Conservation (phyloP, 768 basidiomycete species). For the Gloeopeniophorella convolvens region DNA sequence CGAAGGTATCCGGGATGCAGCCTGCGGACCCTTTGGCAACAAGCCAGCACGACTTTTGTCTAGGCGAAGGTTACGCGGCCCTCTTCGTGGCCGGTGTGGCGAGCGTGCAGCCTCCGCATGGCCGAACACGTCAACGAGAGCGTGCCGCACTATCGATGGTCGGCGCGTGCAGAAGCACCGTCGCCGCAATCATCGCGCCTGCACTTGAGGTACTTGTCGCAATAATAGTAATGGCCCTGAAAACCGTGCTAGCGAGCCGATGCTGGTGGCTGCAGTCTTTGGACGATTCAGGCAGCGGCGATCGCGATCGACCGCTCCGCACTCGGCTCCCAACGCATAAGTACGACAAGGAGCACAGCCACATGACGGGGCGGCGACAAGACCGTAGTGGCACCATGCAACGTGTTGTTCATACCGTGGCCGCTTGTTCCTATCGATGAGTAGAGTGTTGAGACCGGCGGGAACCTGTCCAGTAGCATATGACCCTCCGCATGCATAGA, state of each 20-base stretch:
- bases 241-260: no score
- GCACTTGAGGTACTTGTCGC: no score
- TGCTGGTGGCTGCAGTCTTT: no score
- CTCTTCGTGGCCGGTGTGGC: background rate
- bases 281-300: no score
- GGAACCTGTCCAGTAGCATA: background rate
- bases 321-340: background rate
- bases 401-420: slow-evolving; percentile 13
- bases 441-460: no score
- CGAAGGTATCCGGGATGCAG: no score
- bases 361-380: background rate
- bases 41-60: background rate
- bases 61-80: background rate
- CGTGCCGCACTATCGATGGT: slow-evolving; percentile 1
- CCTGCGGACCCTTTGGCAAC: no score
- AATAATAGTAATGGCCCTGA: no score
- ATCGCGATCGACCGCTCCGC: slow-evolving; percentile 1
- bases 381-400: background rate
- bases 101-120: slow-evolving; percentile 11
- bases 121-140: slow-evolving; percentile 14
- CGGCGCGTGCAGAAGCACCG: slow-evolving; percentile 5
- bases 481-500: slow-evolving; percentile 1
- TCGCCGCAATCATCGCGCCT: background rate
- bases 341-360: background rate
- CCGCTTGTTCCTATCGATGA: slow-evolving; percentile 15